Conservation (phyloP, 2,329 filamentous ascomycete genomes). For the Penicillium sp. region DNA sequence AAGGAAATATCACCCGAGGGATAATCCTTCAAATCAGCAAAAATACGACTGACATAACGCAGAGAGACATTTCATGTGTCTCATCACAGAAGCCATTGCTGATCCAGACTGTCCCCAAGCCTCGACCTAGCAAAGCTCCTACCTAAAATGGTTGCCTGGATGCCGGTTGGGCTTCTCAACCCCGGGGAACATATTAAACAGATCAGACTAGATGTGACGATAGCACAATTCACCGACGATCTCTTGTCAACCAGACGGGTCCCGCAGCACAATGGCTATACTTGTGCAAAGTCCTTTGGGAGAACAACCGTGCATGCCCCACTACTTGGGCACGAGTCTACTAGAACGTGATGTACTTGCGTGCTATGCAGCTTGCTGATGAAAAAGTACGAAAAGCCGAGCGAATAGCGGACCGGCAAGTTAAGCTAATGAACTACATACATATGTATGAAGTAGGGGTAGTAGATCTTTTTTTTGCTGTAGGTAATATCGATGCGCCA, state of each 20-base stretch:
- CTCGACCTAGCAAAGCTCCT: neutral
- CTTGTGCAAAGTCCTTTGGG: conserved; percentile 1
- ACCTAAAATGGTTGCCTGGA: neutral
- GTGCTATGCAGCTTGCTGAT: conserved; percentile 7
- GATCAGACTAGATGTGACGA: neutral
- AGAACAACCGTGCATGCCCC: conserved; percentile 14
- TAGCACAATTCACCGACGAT: neutral
- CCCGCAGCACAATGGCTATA: conserved; percentile 9
- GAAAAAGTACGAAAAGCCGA: neutral
- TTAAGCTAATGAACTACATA: neutral
- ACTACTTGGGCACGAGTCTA: conserved; percentile 13
- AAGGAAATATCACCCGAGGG: neutral
- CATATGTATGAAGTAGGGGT: neutral
- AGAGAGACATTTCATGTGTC: neutral
- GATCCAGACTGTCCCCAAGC: neutral
- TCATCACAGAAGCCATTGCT: neutral
- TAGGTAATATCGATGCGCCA: neutral
- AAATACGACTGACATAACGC: neutral
- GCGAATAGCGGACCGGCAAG: neutral
- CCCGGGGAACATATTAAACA: neutral
- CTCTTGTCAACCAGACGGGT: neutral
- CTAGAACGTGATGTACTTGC: conserved; percentile 4
- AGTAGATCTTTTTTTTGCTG: neutral
- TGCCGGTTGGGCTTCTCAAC: neutral
- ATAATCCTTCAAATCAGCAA: neutral